These are phyloP conservation scores for Tephrocybe sp. DNA, from an alignment of 768 basidiomycete species.

Conservation along the genomic window DNA sequence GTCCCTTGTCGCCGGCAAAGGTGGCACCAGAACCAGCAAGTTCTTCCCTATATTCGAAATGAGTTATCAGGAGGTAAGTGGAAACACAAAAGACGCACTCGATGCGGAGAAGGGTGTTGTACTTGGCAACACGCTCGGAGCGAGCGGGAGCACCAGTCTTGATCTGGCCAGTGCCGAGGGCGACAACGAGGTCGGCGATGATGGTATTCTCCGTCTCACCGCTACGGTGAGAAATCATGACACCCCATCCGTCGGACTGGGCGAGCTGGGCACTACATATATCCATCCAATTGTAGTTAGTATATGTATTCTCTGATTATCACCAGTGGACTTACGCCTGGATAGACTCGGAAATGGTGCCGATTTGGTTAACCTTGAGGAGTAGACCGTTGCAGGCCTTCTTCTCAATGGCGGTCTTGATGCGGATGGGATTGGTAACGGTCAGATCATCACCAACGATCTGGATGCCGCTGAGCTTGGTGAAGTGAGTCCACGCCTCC, in stretches of 20 bases:
- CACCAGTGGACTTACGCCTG: constrained; percentile 74
- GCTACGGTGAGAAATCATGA: constrained; percentile 99
- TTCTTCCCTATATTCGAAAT: constrained; percentile 62
- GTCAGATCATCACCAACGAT: constrained; percentile 97
- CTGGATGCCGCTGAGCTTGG: constrained; percentile 74
- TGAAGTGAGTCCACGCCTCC: constrained; percentile 97
- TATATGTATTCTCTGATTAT: neutral
- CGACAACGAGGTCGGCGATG: constrained; percentile 95
- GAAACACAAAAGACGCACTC: constrained; percentile 54
- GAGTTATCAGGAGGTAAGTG: neutral
- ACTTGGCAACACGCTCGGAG: constrained; percentile 95
- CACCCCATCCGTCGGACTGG: constrained; percentile 96
- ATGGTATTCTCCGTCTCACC: constrained; percentile 98
- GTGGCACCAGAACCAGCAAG: constrained; percentile 61
- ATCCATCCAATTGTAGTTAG: constrained; percentile 3
- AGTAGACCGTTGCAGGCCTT: constrained; percentile 99
- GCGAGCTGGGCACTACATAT: constrained; percentile 89
- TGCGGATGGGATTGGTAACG: constrained; percentile 95
- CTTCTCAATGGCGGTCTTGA: constrained; percentile 99
- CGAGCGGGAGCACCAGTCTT: constrained; percentile 98
- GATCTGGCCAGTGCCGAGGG: constrained; percentile 90
- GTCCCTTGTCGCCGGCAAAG: constrained; percentile 77
- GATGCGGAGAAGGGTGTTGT: constrained; percentile 88
- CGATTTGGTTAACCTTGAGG: constrained; percentile 99
- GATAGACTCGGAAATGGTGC: constrained; percentile 98